Evolutionary conservation across 1,139 yeast species (phyloP), one percentile per base, ranked within the genome.

Genomic region (Protomyces gravidus): DNA sequence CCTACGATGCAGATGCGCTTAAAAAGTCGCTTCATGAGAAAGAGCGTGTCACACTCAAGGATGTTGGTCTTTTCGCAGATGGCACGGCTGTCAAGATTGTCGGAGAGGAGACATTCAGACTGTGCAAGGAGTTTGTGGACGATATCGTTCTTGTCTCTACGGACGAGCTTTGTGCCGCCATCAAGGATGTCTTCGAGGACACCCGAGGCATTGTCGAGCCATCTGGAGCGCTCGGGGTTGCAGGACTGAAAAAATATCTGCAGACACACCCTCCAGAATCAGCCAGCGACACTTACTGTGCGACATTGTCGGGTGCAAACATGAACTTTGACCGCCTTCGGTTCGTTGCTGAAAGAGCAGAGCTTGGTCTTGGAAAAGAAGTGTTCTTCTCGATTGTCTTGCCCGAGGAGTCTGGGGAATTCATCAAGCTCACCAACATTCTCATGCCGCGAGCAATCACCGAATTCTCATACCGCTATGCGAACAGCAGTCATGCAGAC

Each of bases 11-110:
- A 1, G 90, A 90, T 71, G 96, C 96, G 15, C 78, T 92, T 75
- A 78, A 83, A 68, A 85, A 83, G 66, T 86, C 96, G n/a, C 73
- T 89, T 63, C 70, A 81, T 62, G 69, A 73, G 19, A 79, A 82
- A 32, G 73, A 81, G 58, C 80, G 84, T 65, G 81, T 80, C 13
- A 71, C 76, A 1, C 77, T 94, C 62, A 74, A 78, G 33, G 77
- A 79, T 28, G 97, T 90, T 7, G 99, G 99, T n/a, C 77, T 86
- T n/a, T 92, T 92, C 73, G 98, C 98, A n/a, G 99, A 92, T 72
- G 99, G 98, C 69, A 89, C 99, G n/a, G 97, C 98, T 3, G 99
- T 92, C 48, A 87, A 85, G 68, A 73, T 85, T 11, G 78, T 89
- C 32, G 99, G 99, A 60, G 86, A 84, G 64, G 98, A 94, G 73